Conservation (phyloP, 495 filamentous ascomycete genomes). For the Xylaria cubensis region DNA sequence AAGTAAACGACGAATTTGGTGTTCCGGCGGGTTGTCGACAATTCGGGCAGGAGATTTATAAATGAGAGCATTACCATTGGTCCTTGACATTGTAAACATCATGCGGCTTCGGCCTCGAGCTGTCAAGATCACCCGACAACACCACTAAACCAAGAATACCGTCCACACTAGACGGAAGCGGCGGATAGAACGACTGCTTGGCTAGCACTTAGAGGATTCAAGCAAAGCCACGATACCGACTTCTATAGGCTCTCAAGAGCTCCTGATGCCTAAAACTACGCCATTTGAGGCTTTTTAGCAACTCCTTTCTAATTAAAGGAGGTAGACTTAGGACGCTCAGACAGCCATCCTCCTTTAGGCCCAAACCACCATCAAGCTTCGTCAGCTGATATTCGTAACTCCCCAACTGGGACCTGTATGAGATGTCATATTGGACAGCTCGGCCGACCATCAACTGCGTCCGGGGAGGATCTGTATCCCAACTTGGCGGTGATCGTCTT, state of each 20-base stretch:
- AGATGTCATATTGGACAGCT: slow-evolving; percentile 2
- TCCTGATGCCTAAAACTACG: neutral
- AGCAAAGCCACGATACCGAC: slow-evolving; percentile 1
- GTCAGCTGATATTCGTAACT: slow-evolving; percentile 8
- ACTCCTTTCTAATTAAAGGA: slow-evolving; percentile 14
- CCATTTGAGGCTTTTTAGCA: neutral
- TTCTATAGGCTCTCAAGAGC: neutral
- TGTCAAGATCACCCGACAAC: slow-evolving; percentile 6
- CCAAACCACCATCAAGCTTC: neutral
- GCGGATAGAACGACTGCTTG: neutral
- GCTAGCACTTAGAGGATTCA: slow-evolving; percentile 1
- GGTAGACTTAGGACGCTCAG: neutral
- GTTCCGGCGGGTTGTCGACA: slow-evolving; percentile 5
- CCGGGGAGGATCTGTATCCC: neutral
- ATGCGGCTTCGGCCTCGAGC: neutral
- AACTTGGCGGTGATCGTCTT: slow-evolving; percentile 5
- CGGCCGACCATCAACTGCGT: neutral
- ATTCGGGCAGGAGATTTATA: slow-evolving; percentile 21
- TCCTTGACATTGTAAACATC: neutral
- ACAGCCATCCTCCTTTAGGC: neutral
- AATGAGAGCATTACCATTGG: slow-evolving; percentile 12
- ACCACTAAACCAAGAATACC: neutral
- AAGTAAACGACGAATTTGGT: neutral
- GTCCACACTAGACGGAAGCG: neutral
- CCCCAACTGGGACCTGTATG: neutral